phyloP scores from a whole-genome alignment of 768 basidiomycete species.

The Wakefieldia striispora region DNA sequence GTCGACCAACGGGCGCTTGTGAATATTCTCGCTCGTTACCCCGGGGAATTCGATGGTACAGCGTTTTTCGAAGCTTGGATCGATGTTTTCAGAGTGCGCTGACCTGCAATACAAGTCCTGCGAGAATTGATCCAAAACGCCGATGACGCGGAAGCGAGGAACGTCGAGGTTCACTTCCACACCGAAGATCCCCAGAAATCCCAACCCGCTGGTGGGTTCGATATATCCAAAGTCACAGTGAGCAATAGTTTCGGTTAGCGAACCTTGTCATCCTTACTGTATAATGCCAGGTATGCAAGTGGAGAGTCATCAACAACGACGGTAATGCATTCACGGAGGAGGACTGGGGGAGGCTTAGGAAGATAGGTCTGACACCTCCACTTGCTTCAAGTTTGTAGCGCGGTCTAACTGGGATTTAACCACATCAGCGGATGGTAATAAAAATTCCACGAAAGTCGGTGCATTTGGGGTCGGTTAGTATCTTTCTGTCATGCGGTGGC shows the following conservation, averaged over 20 bases:
- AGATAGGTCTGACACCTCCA: slow-evolving; percentile 8
- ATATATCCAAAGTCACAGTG: not conserved
- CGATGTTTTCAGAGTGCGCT: not conserved
- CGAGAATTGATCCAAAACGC: slow-evolving; percentile 55
- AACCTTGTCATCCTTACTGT: not conserved
- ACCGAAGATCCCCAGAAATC: slow-evolving; percentile 17
- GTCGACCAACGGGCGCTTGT: slow-evolving; percentile 14
- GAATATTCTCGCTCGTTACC: slow-evolving; percentile 19
- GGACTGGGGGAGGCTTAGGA: slow-evolving; percentile 16
- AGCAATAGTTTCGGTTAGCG: not conserved
- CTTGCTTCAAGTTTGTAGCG: not conserved
- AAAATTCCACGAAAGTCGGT: slow-evolving; percentile 11
- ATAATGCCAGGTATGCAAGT: slow-evolving; percentile 3
- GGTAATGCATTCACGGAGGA: not conserved
- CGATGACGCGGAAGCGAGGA: slow-evolving; percentile 41
- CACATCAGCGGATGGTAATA: slow-evolving; percentile 12
- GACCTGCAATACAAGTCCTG: slow-evolving; percentile 30
- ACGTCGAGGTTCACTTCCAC: slow-evolving; percentile 37
- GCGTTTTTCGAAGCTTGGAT: not conserved
- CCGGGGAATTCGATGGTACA: not conserved
- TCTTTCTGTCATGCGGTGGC: not conserved
- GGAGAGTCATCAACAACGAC: slow-evolving; percentile 17
- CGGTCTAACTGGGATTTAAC: not conserved
- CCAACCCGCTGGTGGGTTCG: not conserved
- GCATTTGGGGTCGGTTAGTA: slow-evolving; percentile 18